These are phyloP conservation scores for Lathyrus tuberosus DNA, from an alignment of 306 rosid genomes.

Conservation along the genomic window DNA sequence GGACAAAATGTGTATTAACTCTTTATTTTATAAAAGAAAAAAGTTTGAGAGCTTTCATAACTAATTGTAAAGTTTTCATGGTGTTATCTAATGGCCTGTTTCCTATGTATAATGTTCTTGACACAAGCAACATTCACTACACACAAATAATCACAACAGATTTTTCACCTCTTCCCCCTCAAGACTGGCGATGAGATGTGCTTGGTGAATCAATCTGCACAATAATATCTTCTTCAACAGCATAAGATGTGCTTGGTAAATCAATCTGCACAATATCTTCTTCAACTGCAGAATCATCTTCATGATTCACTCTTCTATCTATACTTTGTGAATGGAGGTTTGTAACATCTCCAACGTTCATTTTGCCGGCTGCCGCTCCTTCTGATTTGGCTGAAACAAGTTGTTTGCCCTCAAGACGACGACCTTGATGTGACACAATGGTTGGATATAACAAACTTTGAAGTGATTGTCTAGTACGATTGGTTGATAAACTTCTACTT, in stretches of 20 bases:
- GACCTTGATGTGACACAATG: conserved; percentile 41
- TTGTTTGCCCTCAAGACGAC: too few species aligned
- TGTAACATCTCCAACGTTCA: conserved; percentile 45
- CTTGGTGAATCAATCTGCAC: conserved; percentile 96
- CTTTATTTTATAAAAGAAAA: too few species aligned
- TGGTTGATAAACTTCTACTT: conserved; percentile 47
- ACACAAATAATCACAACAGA: too few species aligned
- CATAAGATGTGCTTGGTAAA: too few species aligned
- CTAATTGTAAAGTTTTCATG: background rate
- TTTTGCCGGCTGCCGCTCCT: conserved; percentile 54
- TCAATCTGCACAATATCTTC: too few species aligned
- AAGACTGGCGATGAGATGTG: too few species aligned
- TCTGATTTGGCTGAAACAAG: conserved; percentile 70
- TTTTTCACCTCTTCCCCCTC: too few species aligned
- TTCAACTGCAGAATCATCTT: conserved; percentile 73
- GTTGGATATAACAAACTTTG: conserved; percentile 63
- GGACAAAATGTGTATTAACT: too few species aligned
- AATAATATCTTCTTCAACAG: conserved; percentile 69
- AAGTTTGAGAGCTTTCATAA: conserved; percentile 6
- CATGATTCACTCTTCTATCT: conserved; percentile 25
- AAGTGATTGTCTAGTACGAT: conserved; percentile 39
- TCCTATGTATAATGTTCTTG: conserved; percentile 18
- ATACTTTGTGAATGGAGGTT: conserved; percentile 41
- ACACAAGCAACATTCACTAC: too few species aligned
- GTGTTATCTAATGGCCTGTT: background rate